A percentile compares a stretch with the other conserved stretches of the same genome.
Evolutionary conservation across 805 yeast genomes (phyloP).

Genomic region (Ogataea minuta): DNA sequence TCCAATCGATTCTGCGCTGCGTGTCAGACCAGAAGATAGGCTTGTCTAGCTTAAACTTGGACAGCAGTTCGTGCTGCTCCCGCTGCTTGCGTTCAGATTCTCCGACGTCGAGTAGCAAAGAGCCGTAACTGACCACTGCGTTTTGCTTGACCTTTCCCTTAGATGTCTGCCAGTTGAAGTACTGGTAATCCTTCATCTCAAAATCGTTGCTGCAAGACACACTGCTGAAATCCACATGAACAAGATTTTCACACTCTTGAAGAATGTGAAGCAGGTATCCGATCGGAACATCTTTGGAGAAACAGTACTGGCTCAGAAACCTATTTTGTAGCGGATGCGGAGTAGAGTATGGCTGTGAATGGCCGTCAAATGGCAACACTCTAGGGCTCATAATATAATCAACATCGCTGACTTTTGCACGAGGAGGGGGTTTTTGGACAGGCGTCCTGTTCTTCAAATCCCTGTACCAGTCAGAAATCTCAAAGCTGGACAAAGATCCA

Average conservation of each 20-base stretch:
- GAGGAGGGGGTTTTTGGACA: background rate
- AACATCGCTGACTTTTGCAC: background rate
- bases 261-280: conserved; percentile 72
- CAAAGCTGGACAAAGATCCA: background rate
- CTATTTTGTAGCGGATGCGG: conserved; percentile 63
- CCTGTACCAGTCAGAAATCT: conserved; percentile 12
- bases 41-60: conserved; percentile 15
- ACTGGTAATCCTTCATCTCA: conserved; percentile 40
- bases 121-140: conserved; percentile 19
- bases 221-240: conserved; percentile 54
- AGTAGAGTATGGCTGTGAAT: conserved; percentile 32
- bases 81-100: conserved; percentile 15
- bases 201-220: conserved; percentile 69
- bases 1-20: conserved; percentile 33
- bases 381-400: conserved; percentile 5
- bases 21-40: conserved; percentile 34
- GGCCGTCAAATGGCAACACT: background rate
- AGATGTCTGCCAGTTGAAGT: conserved; percentile 35
- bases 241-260: conserved; percentile 62
- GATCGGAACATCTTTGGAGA: conserved; percentile 72
- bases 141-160: conserved; percentile 17
- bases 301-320: conserved; percentile 59
- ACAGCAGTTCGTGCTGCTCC: conserved; percentile 20
- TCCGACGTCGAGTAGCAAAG: conserved; percentile 34
- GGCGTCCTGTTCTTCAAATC: conserved; percentile 3